Base-by-base conservation (phyloP, 345 rosid genomes). In the Dovyalis caffra region DNA sequence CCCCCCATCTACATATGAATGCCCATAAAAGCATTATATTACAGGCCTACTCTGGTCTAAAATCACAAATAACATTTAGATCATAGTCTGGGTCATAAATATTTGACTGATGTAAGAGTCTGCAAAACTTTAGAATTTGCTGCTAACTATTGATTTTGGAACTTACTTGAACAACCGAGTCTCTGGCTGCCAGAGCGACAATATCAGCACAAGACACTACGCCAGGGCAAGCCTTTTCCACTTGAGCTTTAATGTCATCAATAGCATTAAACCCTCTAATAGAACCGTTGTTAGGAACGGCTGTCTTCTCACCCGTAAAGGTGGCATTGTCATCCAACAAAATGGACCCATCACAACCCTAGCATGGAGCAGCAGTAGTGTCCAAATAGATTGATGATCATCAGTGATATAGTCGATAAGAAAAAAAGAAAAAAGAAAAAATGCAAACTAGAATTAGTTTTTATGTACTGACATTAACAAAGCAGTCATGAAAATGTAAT, bases 401-500 rank as follows among this genome's bases (percentile, higher is more conserved):
- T 29, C 2, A 43, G 1, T 43, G 43, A n/a, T 12, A 25, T 35
- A 23, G 21, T 21, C 0, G n/a, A n/a, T n/a, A 20, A 16, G 10
- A 56, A 29, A 32, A 35, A 1, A 33, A 9, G 0, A 1, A 40
- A 4, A 40, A 40, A 11, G 12, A 40, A 0, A 11, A 38, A n/a
- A n/a, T n/a, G n/a, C n/a, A n/a, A n/a, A n/a, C 35, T 2, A 34
- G 35, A 4, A 34, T 34, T 34, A 34, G 6, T 34, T 34, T n/a
- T 34, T 7, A 28, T 37, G 11, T 38, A 65, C 81, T 77, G 43
- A 81, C 88, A 21, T 81, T 81, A 40, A 88, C 91, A 71, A 86
- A 84, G 74, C 91, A 88, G 70, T 88, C 87, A 64, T 81, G 85
- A 78, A 79, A 86, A 72, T n/a, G n/a, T n/a, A n/a, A n/a, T n/a